Evolutionary conservation across 345 rosid genomes (phyloP), one percentile per base, ranked within the genome.

Genomic region (Chamaenerion angustifolium): DNA sequence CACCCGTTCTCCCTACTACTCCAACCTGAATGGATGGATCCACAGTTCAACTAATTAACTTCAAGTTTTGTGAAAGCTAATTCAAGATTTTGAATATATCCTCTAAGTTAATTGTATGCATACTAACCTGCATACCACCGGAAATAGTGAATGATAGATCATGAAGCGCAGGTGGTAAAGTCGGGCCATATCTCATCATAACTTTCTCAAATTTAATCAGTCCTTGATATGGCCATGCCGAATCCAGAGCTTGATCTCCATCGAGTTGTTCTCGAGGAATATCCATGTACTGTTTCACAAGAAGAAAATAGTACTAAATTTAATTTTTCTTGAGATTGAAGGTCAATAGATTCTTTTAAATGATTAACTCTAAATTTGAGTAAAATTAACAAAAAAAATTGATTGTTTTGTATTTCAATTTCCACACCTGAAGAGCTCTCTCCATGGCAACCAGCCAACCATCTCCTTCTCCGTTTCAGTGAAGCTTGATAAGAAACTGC

Each of bases 401-500:
- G n/a, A n/a, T n/a, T n/a, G n/a, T n/a, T n/a, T n/a, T n/a, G 42
- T n/a, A 3, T 44, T 27, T 35, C 48, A 44, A 48, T 57, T 41
- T 62, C 51, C 46, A 42, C 66, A 85, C 98, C 81, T 90, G 81
- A 60, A 83, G 79, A 62, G 69, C 81, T 68, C 95, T 85, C 79
- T 90, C 95, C 54, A 90, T 51, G 31, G 95, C 76, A 56, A 90
- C 95, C 90, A 89, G 31, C 94, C 76, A 56, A 90, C 95, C 90
- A 89, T 81, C 70, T 90, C 98, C 57, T 85, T 89, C 67, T 89
- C 98, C 40, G 95, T 85, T 74, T 89, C 97, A 13, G 95, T 81
- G 64, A 89, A 85, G 69, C 90, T 89, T 53, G 97, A 71, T 57
- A 89, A 72, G 56, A 89, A 89, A 62, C 69, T 85, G 66, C 97